Percentiles rank a stretch among this genome's conserved stretches.
Evolutionary conservation across 1,284 basidiomycete species (phyloP).

Genomic region (Pseudozyma sp.): DNA sequence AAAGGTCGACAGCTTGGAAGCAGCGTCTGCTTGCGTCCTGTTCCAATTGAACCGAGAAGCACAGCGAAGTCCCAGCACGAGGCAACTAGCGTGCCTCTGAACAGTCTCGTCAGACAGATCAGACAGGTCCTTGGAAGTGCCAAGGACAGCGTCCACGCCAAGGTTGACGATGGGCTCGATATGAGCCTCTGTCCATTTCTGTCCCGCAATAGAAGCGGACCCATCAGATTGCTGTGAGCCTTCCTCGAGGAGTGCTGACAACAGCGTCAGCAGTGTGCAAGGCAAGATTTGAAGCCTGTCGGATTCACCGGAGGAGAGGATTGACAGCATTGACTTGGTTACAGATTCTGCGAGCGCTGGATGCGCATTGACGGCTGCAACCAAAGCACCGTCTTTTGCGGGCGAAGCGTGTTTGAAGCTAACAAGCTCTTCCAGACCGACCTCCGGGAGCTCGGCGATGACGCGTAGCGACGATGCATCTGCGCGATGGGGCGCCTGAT

Average conservation of each 20-base stretch:
- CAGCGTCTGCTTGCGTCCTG: constrained; percentile 1
- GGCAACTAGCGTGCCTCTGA: constrained; percentile 12
- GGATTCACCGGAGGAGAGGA: neutral
- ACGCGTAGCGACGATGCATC: neutral
- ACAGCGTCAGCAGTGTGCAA: constrained; percentile 19
- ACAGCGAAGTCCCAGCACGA: constrained; percentile 18
- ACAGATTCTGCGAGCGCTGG: constrained; percentile 16
- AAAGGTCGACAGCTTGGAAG: constrained; percentile 11
- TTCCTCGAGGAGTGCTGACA: constrained; percentile 28
- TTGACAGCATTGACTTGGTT: neutral
- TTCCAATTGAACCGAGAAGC: constrained; percentile 25
- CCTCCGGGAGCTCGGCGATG: neutral
- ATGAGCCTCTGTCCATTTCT: constrained; percentile 16
- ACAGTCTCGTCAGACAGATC: neutral
- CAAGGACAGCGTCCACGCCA: constrained; percentile 8
- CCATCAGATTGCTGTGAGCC: neutral
- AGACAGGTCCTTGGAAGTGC: neutral
- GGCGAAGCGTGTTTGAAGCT: neutral
- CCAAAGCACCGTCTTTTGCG: constrained; percentile 30
- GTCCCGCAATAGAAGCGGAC: neutral
- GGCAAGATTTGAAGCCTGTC: constrained; percentile 1
- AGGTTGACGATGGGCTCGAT: constrained; percentile 9
- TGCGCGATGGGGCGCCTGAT: constrained; percentile 6
- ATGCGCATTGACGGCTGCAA: constrained; percentile 26
- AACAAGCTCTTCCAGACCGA: constrained; percentile 10